Conservation (phyloP, 768 basidiomycete species). For the Dioszegia aurantiaca region DNA sequence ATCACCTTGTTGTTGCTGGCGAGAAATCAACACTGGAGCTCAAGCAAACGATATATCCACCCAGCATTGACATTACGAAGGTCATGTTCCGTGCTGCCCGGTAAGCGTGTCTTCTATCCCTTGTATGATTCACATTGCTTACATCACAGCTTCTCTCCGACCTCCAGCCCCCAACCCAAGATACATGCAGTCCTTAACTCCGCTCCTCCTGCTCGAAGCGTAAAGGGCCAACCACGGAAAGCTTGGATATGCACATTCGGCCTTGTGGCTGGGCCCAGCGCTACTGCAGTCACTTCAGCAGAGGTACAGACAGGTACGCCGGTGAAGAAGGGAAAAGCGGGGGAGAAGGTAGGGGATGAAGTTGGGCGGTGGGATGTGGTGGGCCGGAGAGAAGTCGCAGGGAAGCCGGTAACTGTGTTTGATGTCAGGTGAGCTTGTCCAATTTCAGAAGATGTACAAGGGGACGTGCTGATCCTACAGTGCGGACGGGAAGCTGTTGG, state of each 20-base stretch:
- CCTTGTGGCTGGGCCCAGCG: slow-evolving; percentile 31
- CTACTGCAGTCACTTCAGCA: slow-evolving; percentile 24
- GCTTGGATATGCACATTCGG: slow-evolving; percentile 38
- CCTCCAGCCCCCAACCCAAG: slow-evolving; percentile 21
- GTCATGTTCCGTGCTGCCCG: slow-evolving; percentile 47
- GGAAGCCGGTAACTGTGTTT: slow-evolving; percentile 79
- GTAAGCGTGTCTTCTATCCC: neutral
- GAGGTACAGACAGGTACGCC: slow-evolving; percentile 19
- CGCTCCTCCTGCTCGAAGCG: slow-evolving; percentile 12
- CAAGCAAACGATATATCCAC: slow-evolving; percentile 40
- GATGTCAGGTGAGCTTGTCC: slow-evolving; percentile 68
- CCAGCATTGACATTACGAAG: slow-evolving; percentile 39
- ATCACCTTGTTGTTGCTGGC: slow-evolving; percentile 18
- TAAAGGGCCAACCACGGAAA: slow-evolving; percentile 43
- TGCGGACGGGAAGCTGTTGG: slow-evolving; percentile 73
- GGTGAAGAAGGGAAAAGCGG: slow-evolving; percentile 20
- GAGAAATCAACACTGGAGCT: slow-evolving; percentile 26
- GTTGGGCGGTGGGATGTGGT: slow-evolving; percentile 72
- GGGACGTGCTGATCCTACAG: slow-evolving; percentile 54
- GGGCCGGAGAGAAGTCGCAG: slow-evolving; percentile 68
- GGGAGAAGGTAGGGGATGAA: slow-evolving; percentile 28
- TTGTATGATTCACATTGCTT: neutral
- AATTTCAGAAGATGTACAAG: neutral
- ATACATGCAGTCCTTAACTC: slow-evolving; percentile 50
- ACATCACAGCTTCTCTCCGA: slow-evolving; percentile 22